These are phyloP conservation scores for Excoecaria cochinchinensis DNA, from an alignment of 345 rosid species.

Conservation along the genomic window DNA sequence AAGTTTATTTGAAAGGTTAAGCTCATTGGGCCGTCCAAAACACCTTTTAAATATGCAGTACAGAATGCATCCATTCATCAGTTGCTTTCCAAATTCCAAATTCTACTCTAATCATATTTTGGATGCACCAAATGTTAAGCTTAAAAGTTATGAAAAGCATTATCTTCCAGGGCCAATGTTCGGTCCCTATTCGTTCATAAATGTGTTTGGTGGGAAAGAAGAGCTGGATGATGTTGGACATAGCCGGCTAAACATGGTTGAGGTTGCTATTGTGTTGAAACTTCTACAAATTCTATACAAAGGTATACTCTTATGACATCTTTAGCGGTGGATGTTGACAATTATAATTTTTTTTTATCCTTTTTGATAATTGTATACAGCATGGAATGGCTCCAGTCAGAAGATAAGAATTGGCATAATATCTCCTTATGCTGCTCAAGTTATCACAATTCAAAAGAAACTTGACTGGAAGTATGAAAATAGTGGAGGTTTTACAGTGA, in stretches of 20 bases:
- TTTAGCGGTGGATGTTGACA: neutral
- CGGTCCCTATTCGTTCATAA: slow-evolving; percentile 51
- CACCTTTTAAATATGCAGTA: slow-evolving; percentile 60
- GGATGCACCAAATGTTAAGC: slow-evolving; percentile 37
- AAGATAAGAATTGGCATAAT: slow-evolving; percentile 15
- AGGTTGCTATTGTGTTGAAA: slow-evolving; percentile 41
- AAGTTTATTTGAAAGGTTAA: slow-evolving; percentile 71
- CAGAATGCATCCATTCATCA: slow-evolving; percentile 79
- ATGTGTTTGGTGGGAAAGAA: slow-evolving; percentile 43
- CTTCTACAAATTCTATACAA: slow-evolving; percentile 33
- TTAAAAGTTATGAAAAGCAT: slow-evolving; percentile 21
- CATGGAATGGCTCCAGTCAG: slow-evolving; percentile 5
- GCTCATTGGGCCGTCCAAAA: slow-evolving; percentile 37
- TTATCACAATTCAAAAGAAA: slow-evolving; percentile 2
- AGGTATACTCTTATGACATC: slow-evolving; percentile 29
- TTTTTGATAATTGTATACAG: neutral
- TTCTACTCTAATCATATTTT: slow-evolving; percentile 47
- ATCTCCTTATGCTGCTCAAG: slow-evolving; percentile 27
- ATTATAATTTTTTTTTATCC: too few relatives aligned
- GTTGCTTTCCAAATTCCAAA: slow-evolving; percentile 50
- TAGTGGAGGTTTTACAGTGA: slow-evolving; percentile 12
- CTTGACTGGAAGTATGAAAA: slow-evolving; percentile 7
- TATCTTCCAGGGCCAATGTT: slow-evolving; percentile 43
- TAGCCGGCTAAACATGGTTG: slow-evolving; percentile 44
- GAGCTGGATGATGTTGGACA: slow-evolving; percentile 20